A percentile compares a stretch with the other conserved stretches of the same genome.
Evolutionary conservation across 2,329 filamentous ascomycete genomes (phyloP).

Genomic region (Pseudohalonectria lignicola): DNA sequence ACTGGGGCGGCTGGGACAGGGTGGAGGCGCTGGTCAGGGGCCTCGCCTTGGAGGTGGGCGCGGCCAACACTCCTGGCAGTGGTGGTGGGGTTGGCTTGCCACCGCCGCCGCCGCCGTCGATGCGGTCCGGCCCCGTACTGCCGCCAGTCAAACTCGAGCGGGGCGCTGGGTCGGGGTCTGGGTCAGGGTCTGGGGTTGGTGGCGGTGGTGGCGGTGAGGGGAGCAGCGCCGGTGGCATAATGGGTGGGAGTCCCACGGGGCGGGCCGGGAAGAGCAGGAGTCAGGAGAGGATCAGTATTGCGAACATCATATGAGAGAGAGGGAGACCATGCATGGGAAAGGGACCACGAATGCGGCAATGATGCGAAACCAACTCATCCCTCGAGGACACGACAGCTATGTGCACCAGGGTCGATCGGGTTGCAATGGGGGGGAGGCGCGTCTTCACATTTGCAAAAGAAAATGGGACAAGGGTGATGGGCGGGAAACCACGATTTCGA

Average conservation of each 20-base stretch:
- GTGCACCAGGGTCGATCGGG: too few species aligned
- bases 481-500: too few species aligned
- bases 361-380: too few species aligned
- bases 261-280: conserved; percentile 20
- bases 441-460: too few species aligned
- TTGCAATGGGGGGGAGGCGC: too few species aligned
- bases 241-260: conserved; percentile 17
- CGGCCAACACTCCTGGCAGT: conserved; percentile 15
- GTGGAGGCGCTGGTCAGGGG: conserved; percentile 53
- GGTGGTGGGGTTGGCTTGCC: too few species aligned
- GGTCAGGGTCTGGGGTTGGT: neutral
- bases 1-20: conserved; percentile 74
- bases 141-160: conserved; percentile 21
- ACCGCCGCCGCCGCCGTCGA: conserved; percentile 3
- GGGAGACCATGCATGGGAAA: too few species aligned
- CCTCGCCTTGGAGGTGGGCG: conserved; percentile 28
- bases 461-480: too few species aligned
- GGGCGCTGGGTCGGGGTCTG: conserved; percentile 6
- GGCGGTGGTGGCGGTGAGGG: neutral
- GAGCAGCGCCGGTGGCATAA: neutral
- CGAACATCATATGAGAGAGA: conserved; percentile 32
- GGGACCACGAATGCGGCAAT: too few species aligned
- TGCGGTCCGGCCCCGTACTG: conserved; percentile 6
- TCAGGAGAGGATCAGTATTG: conserved; percentile 33
- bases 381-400: too few species aligned